Evolutionary conservation across 257 asterid species (phyloP).

Genomic region (Gentiana macrophylla): DNA sequence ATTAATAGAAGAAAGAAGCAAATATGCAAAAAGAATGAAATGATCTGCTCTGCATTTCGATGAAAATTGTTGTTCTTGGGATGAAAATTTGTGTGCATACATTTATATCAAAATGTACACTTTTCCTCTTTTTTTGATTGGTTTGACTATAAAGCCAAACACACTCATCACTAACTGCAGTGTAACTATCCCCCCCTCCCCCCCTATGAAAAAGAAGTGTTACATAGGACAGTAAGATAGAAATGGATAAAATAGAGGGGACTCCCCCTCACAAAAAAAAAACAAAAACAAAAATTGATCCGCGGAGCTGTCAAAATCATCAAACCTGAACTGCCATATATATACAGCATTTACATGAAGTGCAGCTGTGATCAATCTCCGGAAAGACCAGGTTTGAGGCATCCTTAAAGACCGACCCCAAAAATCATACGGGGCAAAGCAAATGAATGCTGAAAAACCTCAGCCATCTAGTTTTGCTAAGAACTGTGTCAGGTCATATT

Average conservation of each 20-base stretch:
- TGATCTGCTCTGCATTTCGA: neutral
- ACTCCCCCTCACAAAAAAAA: no score
- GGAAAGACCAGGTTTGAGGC: neutral
- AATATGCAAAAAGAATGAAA: neutral
- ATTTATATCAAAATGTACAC: conserved; percentile 11
- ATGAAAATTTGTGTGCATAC: conserved; percentile 3
- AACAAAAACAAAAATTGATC: neutral
- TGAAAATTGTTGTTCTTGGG: neutral
- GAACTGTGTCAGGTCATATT: conserved; percentile 77
- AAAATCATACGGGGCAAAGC: neutral
- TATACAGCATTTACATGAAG: conserved; percentile 4
- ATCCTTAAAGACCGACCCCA: neutral
- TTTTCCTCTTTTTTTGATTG: conserved; percentile 2
- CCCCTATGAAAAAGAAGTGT: conserved; percentile 1
- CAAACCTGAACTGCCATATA: neutral
- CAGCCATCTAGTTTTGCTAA: conserved; percentile 74
- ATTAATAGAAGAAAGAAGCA: no score
- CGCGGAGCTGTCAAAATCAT: conserved; percentile 4
- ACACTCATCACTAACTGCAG: conserved; percentile 7
- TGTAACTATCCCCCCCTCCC: conserved; percentile 2
- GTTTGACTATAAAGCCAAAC: conserved; percentile 15
- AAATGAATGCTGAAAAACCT: conserved; percentile 1
- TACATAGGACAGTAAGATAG: neutral
- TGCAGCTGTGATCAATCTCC: neutral
- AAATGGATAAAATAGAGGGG: neutral